These are phyloP conservation scores for Bipolaris gigantea DNA, from an alignment of 2,329 filamentous ascomycete genomes.

Conservation along the genomic window DNA sequence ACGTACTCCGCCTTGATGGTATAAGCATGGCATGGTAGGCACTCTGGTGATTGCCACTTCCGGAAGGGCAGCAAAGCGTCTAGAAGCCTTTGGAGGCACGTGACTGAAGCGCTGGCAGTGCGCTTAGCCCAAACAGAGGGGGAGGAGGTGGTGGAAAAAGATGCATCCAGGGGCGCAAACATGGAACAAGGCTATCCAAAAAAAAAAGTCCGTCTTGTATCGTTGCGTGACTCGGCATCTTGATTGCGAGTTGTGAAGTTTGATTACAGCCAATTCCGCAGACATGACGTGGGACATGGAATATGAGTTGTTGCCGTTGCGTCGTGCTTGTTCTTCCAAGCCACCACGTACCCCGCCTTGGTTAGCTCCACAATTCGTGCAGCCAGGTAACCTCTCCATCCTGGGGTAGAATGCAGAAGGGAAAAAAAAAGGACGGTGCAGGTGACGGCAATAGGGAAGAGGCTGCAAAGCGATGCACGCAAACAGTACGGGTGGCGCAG, in stretches of 20 bases:
- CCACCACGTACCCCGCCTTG: slow-evolving; percentile 34
- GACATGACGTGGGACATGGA: slow-evolving; percentile 7
- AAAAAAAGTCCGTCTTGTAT: slow-evolving; percentile 6
- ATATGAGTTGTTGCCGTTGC: slow-evolving; percentile 20
- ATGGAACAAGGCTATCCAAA: slow-evolving; percentile 16
- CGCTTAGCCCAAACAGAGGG: slow-evolving; percentile 5
- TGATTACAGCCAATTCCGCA: not conserved
- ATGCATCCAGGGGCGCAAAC: slow-evolving; percentile 8
- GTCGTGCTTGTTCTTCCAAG: slow-evolving; percentile 25
- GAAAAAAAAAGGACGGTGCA: not conserved
- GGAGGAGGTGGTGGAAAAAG: slow-evolving; percentile 11
- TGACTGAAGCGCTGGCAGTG: not conserved
- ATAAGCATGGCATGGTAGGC: slow-evolving; percentile 9
- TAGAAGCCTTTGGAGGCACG: slow-evolving; percentile 1
- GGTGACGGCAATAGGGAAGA: no score
- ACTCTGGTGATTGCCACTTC: slow-evolving; percentile 5
- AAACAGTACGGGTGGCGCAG: not conserved
- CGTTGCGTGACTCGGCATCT: not conserved
- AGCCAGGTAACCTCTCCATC: slow-evolving; percentile 17
- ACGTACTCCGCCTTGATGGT: no score
- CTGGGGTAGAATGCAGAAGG: not conserved
- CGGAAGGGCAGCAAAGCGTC: slow-evolving; percentile 1
- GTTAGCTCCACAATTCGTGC: slow-evolving; percentile 27
- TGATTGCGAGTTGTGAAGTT: not conserved
- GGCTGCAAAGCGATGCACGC: slow-evolving; percentile 8